Evolutionary conservation across 768 basidiomycete genomes (phyloP).

Genomic region (Lepiota brunneoincarnata): DNA sequence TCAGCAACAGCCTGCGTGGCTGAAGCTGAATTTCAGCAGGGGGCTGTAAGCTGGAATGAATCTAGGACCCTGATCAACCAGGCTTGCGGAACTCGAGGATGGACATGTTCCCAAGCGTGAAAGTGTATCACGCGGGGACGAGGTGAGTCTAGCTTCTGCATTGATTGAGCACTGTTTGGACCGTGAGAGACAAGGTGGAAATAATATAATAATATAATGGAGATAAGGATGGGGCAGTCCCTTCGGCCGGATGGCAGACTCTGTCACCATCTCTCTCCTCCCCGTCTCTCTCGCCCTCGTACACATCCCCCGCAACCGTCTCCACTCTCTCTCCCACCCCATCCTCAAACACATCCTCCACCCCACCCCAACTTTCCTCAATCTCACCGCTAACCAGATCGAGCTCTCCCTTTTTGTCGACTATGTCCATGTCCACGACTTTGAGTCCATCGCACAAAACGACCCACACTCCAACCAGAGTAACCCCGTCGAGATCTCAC

Average conservation of each 20-base stretch:
- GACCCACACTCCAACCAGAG: constrained; percentile 49
- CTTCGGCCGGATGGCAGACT: constrained; percentile 6
- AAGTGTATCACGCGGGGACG: too few relatives aligned
- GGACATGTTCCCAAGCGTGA: too few relatives aligned
- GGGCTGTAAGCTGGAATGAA: too few relatives aligned
- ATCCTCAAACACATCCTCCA: constrained; percentile 69
- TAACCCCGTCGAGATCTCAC: constrained; percentile 66
- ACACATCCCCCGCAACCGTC: constrained; percentile 70
- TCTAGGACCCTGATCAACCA: too few relatives aligned
- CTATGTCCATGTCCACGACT: constrained; percentile 51
- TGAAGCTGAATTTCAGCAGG: too few relatives aligned
- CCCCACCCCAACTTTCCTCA: constrained; percentile 65
- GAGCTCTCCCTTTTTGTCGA: constrained; percentile 78
- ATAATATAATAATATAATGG: too few relatives aligned
- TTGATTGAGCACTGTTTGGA: too few relatives aligned
- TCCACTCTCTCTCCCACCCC: constrained; percentile 54
- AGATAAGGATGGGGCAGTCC: too few relatives aligned
- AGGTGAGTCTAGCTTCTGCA: too few relatives aligned
- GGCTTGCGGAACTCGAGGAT: too few relatives aligned
- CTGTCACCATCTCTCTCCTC: constrained; percentile 65
- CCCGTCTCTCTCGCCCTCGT: constrained; percentile 71
- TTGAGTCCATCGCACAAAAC: constrained; percentile 56
- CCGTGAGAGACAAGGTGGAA: too few relatives aligned
- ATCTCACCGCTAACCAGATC: constrained; percentile 75
- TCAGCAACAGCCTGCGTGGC: too few relatives aligned